phyloP scores from a whole-genome alignment of 352 stramenopile species.

The Pythium pyrilobum region DNA sequence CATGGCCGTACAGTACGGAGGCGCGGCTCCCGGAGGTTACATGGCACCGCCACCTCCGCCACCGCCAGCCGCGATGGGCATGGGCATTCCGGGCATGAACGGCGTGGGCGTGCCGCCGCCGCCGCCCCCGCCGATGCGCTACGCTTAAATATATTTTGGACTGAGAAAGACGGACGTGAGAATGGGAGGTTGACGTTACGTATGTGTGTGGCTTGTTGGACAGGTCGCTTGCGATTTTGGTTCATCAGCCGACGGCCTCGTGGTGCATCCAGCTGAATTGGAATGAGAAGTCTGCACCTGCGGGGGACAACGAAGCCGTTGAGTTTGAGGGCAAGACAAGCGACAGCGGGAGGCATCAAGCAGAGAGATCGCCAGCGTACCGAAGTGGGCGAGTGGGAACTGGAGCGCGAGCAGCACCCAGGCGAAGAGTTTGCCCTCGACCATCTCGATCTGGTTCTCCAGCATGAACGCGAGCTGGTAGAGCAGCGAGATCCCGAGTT shows the following conservation, averaged over 20 bases:
- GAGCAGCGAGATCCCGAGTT: conserved; percentile 8
- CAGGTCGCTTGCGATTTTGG: no score
- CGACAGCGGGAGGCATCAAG: no score
- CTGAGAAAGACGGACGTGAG: conserved; percentile 1
- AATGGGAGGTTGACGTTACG: no score
- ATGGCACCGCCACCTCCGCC: conserved; percentile 28
- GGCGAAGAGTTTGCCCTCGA: conserved; percentile 25
- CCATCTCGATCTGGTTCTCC: conserved; percentile 24
- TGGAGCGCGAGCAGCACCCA: conserved; percentile 27
- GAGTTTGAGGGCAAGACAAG: not conserved
- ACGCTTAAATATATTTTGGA: conserved; percentile 18
- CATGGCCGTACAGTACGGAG: conserved; percentile 5
- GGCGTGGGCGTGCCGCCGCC: conserved; percentile 17
- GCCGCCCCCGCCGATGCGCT: conserved; percentile 37
- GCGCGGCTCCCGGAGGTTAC: conserved; percentile 18
- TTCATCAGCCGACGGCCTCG: not conserved
- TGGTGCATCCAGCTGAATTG: not conserved
- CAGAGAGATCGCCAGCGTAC: not conserved
- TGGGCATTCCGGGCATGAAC: conserved; percentile 17
- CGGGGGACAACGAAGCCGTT: no score
- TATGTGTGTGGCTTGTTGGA: no score
- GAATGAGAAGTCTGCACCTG: conserved; percentile 6
- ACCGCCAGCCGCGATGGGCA: conserved; percentile 23
- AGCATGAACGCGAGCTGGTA: conserved; percentile 38
- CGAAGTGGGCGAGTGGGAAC: conserved; percentile 30